Conservation (phyloP, 1,139 yeast species). For the Saccharomyces hybrid region DNA sequence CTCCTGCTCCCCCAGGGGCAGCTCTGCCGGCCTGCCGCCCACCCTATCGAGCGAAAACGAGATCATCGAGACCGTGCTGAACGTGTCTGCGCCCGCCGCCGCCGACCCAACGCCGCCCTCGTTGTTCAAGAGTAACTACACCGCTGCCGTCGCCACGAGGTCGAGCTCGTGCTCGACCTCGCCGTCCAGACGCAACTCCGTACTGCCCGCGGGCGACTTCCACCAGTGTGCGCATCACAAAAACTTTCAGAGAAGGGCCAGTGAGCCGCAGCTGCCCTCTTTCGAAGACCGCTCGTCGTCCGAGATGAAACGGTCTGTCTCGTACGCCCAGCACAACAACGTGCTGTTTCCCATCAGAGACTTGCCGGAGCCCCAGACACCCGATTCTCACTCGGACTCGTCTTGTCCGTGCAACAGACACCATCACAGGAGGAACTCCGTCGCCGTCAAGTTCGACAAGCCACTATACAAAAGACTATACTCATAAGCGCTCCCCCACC, state of each 20-base stretch:
- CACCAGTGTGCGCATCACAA: conserved; percentile 15
- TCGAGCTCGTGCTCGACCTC: not conserved
- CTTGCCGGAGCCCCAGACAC: not conserved
- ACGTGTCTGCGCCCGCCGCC: not conserved
- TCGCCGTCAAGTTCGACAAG: conserved; percentile 28
- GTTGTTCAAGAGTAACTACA: not conserved
- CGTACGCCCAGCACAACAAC: not conserved
- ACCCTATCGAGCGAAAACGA: not conserved
- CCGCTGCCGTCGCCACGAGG: no score
- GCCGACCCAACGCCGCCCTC: not conserved
- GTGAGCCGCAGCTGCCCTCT: conserved; percentile 7
- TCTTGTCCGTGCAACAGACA: conserved; percentile 24
- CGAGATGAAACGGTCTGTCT: not conserved
- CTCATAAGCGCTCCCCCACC: no score
- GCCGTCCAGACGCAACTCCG: not conserved
- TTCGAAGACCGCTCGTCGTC: not conserved
- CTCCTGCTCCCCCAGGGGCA: not conserved
- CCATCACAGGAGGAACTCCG: conserved; percentile 31
- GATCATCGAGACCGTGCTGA: not conserved
- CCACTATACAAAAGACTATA: conserved; percentile 16
- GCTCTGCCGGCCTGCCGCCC: not conserved
- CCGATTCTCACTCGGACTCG: conserved; percentile 1
- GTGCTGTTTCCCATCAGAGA: not conserved
- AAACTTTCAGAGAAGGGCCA: conserved; percentile 5
- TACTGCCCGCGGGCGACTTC: conserved; percentile 8